Conservation (phyloP, 2,329 filamentous ascomycete species). For the Fonsecaea pedrosoi region DNA sequence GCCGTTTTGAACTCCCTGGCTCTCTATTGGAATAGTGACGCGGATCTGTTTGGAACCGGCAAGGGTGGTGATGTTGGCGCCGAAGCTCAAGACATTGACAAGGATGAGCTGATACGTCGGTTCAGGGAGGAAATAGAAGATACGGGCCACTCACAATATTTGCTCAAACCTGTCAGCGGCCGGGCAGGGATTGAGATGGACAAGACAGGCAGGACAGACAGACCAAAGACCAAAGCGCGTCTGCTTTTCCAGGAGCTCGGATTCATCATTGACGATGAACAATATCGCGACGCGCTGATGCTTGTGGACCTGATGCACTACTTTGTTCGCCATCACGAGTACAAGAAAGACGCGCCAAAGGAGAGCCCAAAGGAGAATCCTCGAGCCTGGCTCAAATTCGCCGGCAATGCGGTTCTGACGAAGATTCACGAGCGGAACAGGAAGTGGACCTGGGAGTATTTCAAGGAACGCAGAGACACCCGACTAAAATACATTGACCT, state of each 20-base stretch:
- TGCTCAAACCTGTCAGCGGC: constrained; percentile 93
- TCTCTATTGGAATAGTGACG: constrained; percentile 98
- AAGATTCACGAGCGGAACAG: constrained; percentile 96
- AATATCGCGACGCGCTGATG: constrained; percentile 97
- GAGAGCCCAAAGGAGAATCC: constrained; percentile 85
- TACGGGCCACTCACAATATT: constrained; percentile 83
- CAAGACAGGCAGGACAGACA: constrained; percentile 81
- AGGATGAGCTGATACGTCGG: constrained; percentile 76
- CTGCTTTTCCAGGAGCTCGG: constrained; percentile 97
- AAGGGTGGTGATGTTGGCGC: constrained; percentile 70
- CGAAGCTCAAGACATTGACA: constrained; percentile 67
- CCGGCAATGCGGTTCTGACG: constrained; percentile 82
- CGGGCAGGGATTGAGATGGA: constrained; percentile 94
- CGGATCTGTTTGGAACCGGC: constrained; percentile 79
- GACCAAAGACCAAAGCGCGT: constrained; percentile 86
- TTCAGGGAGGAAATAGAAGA: constrained; percentile 82
- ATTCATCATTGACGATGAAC: constrained; percentile 94
- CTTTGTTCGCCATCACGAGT: constrained; percentile 96
- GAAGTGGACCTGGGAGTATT: constrained; percentile 95
- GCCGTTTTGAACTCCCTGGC: constrained; percentile 88
- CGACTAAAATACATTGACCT: constrained; percentile 86
- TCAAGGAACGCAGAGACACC: constrained; percentile 89
- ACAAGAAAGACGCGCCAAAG: constrained; percentile 90
- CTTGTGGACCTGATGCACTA: constrained; percentile 98
- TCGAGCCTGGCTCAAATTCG: constrained; percentile 89